Percentiles rank a stretch among this genome's conserved stretches.
Evolutionary conservation across 768 basidiomycete species (phyloP).

Genomic region (Termitomyces titanicus): DNA sequence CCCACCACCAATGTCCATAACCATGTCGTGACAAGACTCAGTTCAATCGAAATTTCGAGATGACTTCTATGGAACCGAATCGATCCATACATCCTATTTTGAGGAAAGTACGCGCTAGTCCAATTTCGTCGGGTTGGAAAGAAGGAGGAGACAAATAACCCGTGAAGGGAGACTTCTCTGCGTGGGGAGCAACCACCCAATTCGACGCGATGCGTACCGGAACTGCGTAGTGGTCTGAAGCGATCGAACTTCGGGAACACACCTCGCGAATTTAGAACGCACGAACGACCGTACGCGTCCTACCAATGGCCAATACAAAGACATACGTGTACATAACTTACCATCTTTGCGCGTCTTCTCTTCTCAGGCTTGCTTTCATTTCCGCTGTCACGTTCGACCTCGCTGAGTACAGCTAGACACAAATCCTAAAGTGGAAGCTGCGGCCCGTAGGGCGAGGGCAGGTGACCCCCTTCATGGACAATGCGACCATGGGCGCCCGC

Average conservation of each 20-base stretch:
- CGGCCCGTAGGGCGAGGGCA: background rate
- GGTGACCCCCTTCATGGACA: background rate
- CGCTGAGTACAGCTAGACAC: background rate
- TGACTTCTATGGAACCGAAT: slow-evolving; percentile 10
- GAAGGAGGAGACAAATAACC: background rate
- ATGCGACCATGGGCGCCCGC: background rate
- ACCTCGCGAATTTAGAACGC: background rate
- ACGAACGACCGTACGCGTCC: background rate
- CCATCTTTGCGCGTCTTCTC: background rate
- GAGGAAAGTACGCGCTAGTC: background rate
- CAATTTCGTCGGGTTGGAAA: background rate
- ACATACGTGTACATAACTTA: background rate
- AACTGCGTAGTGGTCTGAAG: background rate
- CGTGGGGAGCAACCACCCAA: background rate
- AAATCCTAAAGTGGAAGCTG: background rate
- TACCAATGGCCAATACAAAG: background rate
- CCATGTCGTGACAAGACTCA: background rate
- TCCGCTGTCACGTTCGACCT: background rate
- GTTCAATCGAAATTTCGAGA: background rate
- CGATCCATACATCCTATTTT: background rate
- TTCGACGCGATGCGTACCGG: background rate
- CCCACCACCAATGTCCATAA: background rate
- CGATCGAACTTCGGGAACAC: background rate
- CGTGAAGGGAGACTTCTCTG: background rate
- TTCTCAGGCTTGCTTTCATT: slow-evolving; percentile 7